A percentile compares a stretch with the other conserved stretches of the same genome.
Conservation (phyloP, 2,329 filamentous ascomycete species). For the Ceratocystis colombiana region DNA sequence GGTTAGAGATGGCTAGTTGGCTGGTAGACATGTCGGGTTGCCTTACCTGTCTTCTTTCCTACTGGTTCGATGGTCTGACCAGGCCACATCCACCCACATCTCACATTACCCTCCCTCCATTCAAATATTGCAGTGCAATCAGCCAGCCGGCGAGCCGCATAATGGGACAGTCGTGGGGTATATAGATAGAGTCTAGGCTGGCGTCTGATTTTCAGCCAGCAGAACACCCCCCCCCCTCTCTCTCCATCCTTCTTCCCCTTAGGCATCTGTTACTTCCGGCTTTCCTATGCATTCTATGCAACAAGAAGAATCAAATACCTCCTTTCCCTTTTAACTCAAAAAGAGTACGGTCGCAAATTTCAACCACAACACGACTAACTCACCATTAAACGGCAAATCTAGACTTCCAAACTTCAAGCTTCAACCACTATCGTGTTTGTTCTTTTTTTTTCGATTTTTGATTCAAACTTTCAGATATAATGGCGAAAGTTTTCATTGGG, state of each 20-base stretch:
- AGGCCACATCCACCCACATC: not conserved
- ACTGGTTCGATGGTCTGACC: constrained; percentile 8
- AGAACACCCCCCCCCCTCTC: not conserved
- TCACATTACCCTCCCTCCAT: not conserved
- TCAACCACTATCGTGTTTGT: not conserved
- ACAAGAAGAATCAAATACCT: not conserved
- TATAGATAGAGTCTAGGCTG: not conserved
- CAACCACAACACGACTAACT: not conserved
- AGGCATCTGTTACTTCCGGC: not conserved
- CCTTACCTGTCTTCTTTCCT: not conserved
- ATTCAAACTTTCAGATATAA: constrained; percentile 34
- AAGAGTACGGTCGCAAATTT: not conserved
- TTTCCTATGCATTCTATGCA: constrained; percentile 1
- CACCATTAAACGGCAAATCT: not conserved
- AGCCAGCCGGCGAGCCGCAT: constrained; percentile 10
- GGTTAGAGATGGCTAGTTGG: not conserved
- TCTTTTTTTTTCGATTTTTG: not conserved
- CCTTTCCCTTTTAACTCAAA: not conserved
- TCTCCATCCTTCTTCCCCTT: constrained; percentile 12
- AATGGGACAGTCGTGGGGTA: constrained; percentile 8
- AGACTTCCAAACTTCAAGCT: constrained; percentile 2
- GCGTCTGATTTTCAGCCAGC: constrained; percentile 5
- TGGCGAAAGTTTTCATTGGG: constrained; percentile 96
- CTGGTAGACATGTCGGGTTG: constrained; percentile 11
- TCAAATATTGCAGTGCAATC: constrained; percentile 8